A percentile compares a stretch with the other conserved stretches of the same genome.
Evolutionary conservation across 306 rosid species (phyloP).

Genomic region (Dalbergia oliveri): DNA sequence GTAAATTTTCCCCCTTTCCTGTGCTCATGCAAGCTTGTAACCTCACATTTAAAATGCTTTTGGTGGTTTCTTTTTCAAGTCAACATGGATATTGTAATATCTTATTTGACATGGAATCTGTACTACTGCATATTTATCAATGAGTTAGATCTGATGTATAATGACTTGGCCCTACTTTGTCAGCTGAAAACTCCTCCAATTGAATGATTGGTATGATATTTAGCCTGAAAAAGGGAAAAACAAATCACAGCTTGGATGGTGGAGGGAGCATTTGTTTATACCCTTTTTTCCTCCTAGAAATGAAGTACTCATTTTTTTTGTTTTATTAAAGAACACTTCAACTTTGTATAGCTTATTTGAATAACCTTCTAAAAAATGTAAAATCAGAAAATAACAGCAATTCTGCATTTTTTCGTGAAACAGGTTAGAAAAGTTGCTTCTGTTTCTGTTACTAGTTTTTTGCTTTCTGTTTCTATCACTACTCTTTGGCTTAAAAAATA

Average conservation of each 20-base stretch:
- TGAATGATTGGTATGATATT: too few species aligned
- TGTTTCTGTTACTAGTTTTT: too few species aligned
- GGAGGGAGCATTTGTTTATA: too few species aligned
- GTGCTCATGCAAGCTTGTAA: neutral
- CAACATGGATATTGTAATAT: neutral
- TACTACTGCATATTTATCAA: neutral
- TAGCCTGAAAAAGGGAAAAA: too few species aligned
- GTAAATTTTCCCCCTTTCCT: neutral
- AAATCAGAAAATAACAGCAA: too few species aligned
- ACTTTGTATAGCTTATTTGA: too few species aligned
- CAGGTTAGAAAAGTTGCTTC: too few species aligned
- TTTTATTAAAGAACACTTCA: too few species aligned
- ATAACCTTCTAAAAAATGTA: too few species aligned
- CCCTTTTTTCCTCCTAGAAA: too few species aligned
- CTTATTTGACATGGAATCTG: constrained; percentile 3
- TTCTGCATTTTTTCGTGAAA: too few species aligned
- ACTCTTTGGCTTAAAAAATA: neutral
- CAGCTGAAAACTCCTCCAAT: neutral
- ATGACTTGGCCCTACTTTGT: neutral
- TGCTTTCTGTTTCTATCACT: neutral
- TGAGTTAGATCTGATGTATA: neutral
- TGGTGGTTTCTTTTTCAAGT: neutral
- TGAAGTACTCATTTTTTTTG: too few species aligned
- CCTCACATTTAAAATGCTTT: neutral
- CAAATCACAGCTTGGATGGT: neutral